Evolutionary conservation across 306 rosid species (phyloP), one percentile per base, ranked within the genome.

Genomic region (Arachis stenosperma): DNA sequence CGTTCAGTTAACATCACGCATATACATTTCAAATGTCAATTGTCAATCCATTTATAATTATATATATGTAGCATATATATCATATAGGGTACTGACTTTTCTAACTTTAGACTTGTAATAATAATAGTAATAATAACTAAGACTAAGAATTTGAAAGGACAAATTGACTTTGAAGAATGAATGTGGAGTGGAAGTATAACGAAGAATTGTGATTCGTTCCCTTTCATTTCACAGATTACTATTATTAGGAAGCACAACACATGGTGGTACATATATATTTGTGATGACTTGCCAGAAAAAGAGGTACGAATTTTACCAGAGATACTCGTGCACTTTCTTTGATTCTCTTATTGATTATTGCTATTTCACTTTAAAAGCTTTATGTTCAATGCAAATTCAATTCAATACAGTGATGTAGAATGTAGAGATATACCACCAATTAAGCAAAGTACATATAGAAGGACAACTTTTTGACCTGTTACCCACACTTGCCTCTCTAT

Each of bases 111-210:
- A 75, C 44, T 62, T 39, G 37, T 33, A 33, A 33, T 33, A 55
- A 75, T 69, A 9, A 33, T 33, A 55, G 69, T 69, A 9, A 63
- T 69, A 62, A 62, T n/a, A 61, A 55, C 75, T 11, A 69, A 74
- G 76, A 12, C 76, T 73, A 40, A 27, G 27, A 22, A 22, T 22
- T 55, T 48, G 71, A 69, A 80, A 80, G 70, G 84, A 69, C 84
- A 39, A 69, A 67, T 64, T 63, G 75, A 75, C 77, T 69, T 64
- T 10, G 77, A 56, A 36, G 6, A 66, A 79, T 58, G 63, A 54
- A 64, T 62, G 29, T 10, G 14, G 61, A 36, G 33, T 53, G 56
- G 29, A 33, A 10, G 33, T 14, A 57, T 55, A 61, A 79, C 74
- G 71, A 79, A 72, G 71, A 79, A 67, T 69, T 61, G 60, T 63